phyloP scores from a whole-genome alignment of 2,329 filamentous ascomycete genomes.

The Trichoderma sp. region DNA sequence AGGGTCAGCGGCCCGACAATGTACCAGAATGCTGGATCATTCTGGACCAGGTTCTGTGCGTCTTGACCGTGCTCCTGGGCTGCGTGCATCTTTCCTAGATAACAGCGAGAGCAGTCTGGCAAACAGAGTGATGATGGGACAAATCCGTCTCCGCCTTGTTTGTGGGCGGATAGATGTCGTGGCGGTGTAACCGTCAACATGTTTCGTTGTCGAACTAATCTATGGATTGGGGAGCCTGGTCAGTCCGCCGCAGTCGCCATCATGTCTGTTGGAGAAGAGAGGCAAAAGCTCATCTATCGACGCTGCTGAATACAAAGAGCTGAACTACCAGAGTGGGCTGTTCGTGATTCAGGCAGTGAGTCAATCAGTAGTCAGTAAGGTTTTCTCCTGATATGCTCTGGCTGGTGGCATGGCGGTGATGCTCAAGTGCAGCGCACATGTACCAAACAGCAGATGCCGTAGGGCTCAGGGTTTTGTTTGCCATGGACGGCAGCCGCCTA shows the following conservation, averaged over 20 bases:
- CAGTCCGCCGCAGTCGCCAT: background rate
- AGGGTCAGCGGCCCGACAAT: no score
- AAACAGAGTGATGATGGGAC: conserved; percentile 2
- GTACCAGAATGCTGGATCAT: no score
- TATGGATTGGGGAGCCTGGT: background rate
- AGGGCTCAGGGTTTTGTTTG: background rate
- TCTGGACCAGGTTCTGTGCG: background rate
- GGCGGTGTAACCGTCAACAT: background rate
- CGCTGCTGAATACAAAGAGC: background rate
- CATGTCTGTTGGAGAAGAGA: background rate
- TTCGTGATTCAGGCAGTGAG: background rate
- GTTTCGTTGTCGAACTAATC: conserved; percentile 1
- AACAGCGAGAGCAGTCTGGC: background rate
- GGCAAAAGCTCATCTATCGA: background rate
- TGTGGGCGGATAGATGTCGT: conserved; percentile 3
- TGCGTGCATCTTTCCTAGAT: background rate
- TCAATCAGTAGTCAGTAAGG: no score
- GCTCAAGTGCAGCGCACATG: background rate
- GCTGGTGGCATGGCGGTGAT: background rate
- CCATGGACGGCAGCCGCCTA: no score
- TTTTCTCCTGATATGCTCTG: background rate
- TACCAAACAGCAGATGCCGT: background rate
- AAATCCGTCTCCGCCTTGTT: conserved; percentile 13
- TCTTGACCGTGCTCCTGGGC: background rate
- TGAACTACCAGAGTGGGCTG: background rate